Evolutionary conservation across 345 rosid genomes (phyloP), one percentile per base, ranked within the genome.

Genomic region (Eucalyptus brandiana): DNA sequence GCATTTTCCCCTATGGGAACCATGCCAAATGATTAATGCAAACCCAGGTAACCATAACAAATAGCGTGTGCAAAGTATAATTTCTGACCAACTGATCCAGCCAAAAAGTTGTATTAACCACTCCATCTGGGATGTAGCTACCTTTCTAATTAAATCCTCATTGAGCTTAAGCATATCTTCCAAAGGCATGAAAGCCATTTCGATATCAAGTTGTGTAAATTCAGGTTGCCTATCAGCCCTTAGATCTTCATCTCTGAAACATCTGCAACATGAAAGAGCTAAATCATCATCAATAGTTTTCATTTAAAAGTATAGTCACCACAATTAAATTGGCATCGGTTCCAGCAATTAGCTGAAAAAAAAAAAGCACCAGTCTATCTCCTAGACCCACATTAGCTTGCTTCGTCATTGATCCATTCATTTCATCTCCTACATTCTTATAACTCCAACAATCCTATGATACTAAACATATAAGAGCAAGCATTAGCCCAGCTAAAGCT

Each of bases 141-240:
- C 99, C 98, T 94, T 96, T 92, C 97, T 93, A 86, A 98, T 96
- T 90, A 98, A 93, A 86, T 97, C 98, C 92, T 98, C 99, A 92
- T 98, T 98, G 88, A 97, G 97, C 91, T 92, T 95, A 89, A 98
- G 89, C 96, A 98, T 97, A 90, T 96, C 98, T 88, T 97, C 99
- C 92, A 96, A 91, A 56, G 98, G 97, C 91, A 94, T 95, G 91
- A 98, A 97, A 83, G 99, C 96, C 93, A 98, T 88, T 92, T 98
- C 99, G 97, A 98, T 95, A 95, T 98, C 99, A 76, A 98, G 98
- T 94, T 98, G 99, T 53, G 99, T 98, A 93, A 98, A 98, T 91
- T 98, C 99, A 62, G 99, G 99, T 90, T 98, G 99, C 87, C 99
- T 96, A 91, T 98, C 99, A 48, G 98, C 99, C 94, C 99, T 96